A percentile compares a stretch with the other conserved stretches of the same genome.
These are phyloP conservation scores for Colletotrichum paranaense DNA, from an alignment of 2,329 filamentous ascomycete species.

Conservation along the genomic window DNA sequence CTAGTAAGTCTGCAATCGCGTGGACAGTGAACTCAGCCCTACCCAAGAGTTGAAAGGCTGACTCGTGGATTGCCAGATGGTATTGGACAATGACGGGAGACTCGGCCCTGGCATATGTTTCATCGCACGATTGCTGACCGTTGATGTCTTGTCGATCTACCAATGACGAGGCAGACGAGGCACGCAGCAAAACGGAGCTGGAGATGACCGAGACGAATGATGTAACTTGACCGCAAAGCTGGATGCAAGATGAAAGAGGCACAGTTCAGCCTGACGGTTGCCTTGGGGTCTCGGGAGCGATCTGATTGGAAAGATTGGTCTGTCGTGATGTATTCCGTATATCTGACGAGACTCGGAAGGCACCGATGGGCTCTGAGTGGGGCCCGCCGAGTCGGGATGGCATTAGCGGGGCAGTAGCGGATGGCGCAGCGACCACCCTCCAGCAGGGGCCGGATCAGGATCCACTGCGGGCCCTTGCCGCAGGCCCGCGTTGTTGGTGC, in stretches of 20 bases:
- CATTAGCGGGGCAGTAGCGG: conserved; percentile 20
- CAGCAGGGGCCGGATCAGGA: conserved; percentile 2
- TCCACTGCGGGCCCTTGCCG: conserved; percentile 21
- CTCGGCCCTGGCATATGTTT: background rate
- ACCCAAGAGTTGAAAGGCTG: background rate
- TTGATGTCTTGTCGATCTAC: background rate
- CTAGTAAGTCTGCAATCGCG: conserved; percentile 4
- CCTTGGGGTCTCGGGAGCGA: background rate
- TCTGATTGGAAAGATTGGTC: background rate
- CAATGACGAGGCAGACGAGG: conserved; percentile 1
- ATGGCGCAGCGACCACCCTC: conserved; percentile 22
- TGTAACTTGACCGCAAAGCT: background rate
- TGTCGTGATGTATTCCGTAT: background rate
- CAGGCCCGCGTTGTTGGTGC: conserved; percentile 1
- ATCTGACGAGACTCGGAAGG: background rate
- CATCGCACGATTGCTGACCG: conserved; percentile 22
- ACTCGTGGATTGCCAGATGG: background rate
- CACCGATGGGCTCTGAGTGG: background rate
- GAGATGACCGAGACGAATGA: conserved; percentile 15
- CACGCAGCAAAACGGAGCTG: background rate
- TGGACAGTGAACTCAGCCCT: conserved; percentile 24
- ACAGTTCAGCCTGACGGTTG: conserved; percentile 5
- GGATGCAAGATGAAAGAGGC: background rate
- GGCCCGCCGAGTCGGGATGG: background rate
- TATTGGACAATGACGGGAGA: conserved; percentile 4